Evolutionary conservation across 83 land plant genomes (phyloP).

Genomic region (Thuja plicata): DNA sequence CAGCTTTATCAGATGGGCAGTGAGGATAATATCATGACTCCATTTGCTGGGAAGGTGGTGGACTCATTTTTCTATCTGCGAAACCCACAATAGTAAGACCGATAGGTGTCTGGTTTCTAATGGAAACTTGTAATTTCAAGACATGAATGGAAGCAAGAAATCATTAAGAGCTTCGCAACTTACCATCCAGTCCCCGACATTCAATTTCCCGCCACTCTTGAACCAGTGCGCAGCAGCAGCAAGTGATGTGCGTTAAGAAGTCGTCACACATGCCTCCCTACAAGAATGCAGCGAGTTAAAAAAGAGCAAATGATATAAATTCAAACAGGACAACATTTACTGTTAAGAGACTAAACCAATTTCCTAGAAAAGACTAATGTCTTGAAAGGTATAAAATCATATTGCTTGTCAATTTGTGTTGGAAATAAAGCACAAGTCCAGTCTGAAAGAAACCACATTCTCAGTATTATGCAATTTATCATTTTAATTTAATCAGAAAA

Average conservation of each 20-base stretch:
- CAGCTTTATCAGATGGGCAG: background rate
- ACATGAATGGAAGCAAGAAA: background rate
- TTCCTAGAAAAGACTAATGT: background rate
- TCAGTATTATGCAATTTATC: background rate
- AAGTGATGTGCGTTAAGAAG: constrained; percentile 73
- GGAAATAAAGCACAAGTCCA: background rate
- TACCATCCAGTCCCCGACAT: constrained; percentile 64
- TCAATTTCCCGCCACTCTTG: constrained; percentile 90
- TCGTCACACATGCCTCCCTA: constrained; percentile 82
- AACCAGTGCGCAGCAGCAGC: constrained; percentile 84
- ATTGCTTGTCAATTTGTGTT: background rate
- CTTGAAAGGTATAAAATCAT: background rate
- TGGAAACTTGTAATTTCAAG: background rate
- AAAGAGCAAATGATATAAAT: background rate
- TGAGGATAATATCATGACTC: constrained; percentile 27
- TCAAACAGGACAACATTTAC: background rate
- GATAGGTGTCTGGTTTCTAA: background rate
- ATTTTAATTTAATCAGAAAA: background rate
- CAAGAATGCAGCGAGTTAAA: constrained; percentile 11
- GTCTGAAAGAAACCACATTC: background rate
- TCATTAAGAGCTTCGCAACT: background rate
- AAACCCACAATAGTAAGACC: background rate
- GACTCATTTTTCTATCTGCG: constrained; percentile 49
- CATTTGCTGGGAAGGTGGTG: constrained; percentile 58
- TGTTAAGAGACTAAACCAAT: background rate